phyloP scores from a whole-genome alignment of 2,329 filamentous ascomycete genomes.

The Fusarium nisikadoi region DNA sequence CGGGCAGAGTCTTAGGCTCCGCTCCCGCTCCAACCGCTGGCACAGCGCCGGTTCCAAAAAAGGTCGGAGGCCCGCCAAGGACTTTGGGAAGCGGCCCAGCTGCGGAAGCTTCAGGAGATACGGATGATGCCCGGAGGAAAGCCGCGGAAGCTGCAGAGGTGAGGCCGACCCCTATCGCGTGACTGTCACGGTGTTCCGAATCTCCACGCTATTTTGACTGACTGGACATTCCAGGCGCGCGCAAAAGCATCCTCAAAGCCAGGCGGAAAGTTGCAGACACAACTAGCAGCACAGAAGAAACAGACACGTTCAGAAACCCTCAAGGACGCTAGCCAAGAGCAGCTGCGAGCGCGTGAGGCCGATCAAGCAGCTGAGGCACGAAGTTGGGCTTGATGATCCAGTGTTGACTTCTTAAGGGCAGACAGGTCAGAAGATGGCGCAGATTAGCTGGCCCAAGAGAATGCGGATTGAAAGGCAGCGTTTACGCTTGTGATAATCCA shows the following conservation, averaged over 20 bases:
- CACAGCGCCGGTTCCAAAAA: conserved; percentile 64
- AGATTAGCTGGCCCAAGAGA: not conserved
- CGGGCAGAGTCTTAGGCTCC: conserved; percentile 77
- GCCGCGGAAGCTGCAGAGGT: conserved; percentile 90
- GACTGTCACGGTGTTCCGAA: not conserved
- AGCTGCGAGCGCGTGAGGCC: conserved; percentile 72
- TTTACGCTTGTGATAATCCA: not conserved
- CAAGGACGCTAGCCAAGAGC: conserved; percentile 73
- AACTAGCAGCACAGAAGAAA: conserved; percentile 80
- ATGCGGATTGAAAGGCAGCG: not conserved
- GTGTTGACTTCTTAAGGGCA: not conserved
- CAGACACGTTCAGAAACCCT: conserved; percentile 76
- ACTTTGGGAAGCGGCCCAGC: conserved; percentile 69
- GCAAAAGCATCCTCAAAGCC: conserved; percentile 67
- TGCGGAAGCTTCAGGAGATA: conserved; percentile 42
- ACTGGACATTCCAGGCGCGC: conserved; percentile 65
- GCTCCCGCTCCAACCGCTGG: conserved; percentile 56
- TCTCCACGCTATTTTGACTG: not conserved
- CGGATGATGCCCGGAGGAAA: conserved; percentile 72
- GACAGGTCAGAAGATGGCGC: not conserved
- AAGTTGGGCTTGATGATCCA: conserved; percentile 49
- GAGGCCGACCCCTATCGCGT: conserved; percentile 47
- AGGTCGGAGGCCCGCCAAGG: conserved; percentile 66
- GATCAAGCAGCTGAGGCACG: conserved; percentile 63
- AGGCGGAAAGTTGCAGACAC: conserved; percentile 75